Base-by-base conservation (phyloP, 768 basidiomycete genomes). In the Collybiopsis luxurians region DNA sequence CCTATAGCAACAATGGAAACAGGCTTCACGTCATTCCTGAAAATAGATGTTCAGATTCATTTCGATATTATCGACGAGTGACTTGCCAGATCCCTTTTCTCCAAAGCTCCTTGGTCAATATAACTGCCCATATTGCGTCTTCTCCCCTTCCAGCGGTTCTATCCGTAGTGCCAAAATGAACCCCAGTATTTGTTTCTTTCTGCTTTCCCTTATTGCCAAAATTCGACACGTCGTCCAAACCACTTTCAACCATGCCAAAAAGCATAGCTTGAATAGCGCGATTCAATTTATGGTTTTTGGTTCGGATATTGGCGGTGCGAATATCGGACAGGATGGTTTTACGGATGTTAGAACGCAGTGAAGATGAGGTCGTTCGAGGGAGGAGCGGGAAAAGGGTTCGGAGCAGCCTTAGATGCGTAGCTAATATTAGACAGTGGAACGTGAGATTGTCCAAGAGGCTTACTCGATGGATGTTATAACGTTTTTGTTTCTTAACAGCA, bases 121-220 rank as follows among this genome's bases (percentile, higher is more conserved):
- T 87, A 49, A 99, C 86, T 3, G 97, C 96, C 95, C 96, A 98
- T 86, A 97, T 90, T 2, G 95, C 95, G 63, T 98, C 97, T 30
- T 93, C 90, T 1, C 86, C 84, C 48, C 75, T 78, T 54, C 73
- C 70, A 27, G 71, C 69, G 12, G 71, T 67, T n/a, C 69, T 69
- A 58, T 79, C 76, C 24, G 64, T 67, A 1, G 73, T 71, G 9
- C 74, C 68, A 5, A 34, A 72, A 70, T 49, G 70, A n/a, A 39
- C 11, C 63, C n/a, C 66, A 64, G 27, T 73, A 75, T 59, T 21
- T 6, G 21, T 5, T 26, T 55, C 54, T 19, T 81, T 74, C n/a
- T 81, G 66, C 64, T 86, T 93, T 3, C 87, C 94, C 69, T 93
- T 95, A 75, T 95, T 86, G 11, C 92, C 90, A 15, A 85, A 67